Base-by-base conservation (phyloP, 345 rosid genomes). In the Streptanthus diversifolius region DNA sequence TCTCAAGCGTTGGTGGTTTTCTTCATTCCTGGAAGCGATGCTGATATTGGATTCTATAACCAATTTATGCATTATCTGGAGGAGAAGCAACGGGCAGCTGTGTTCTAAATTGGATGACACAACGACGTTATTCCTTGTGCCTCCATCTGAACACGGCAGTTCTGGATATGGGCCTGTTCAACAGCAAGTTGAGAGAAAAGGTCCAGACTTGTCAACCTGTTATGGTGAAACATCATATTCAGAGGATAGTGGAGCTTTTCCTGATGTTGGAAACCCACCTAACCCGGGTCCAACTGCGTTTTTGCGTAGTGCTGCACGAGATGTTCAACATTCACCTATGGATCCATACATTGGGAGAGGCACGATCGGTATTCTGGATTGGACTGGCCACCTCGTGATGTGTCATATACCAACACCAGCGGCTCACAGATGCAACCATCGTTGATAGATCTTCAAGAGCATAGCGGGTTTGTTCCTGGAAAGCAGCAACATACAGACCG, bases 61-160 rank as follows among this genome's bases (percentile, higher is more conserved):
- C 96, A 93, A 53, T 91, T 93, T 75, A 91, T 91, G 98, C 90
- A 89, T 66, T 93, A 91, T 70, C 85, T 91, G 22, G 95, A 76
- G 78, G 98, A 93, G 83, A 93, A 91, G 83, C 90, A 91, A 79
- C 91, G 98, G 8, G 96, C 96, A 44, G 98, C 98, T 22, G 97
- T 91, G n/a, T 27, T 88, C 97, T 18, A 93, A 93, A 80, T 80
- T 93, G 73, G 97, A 93, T 73, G 97, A 93, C 30, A 83, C 75
- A 57, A 93, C 91, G 69, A 93, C 95, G 7, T 82, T 93, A 82
- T 93, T 93, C 82, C 96, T 93, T 30, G 97, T 93, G 69, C 96
- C 98, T 14, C 97, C 98, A 13, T 93, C 96, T 15, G 96, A 89
- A 55, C 77, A 71, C 25, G 81, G 87, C 36, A 70, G 80, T 76